phyloP scores from a whole-genome alignment of 768 basidiomycete species.

The Kwoniella heveanensis region DNA sequence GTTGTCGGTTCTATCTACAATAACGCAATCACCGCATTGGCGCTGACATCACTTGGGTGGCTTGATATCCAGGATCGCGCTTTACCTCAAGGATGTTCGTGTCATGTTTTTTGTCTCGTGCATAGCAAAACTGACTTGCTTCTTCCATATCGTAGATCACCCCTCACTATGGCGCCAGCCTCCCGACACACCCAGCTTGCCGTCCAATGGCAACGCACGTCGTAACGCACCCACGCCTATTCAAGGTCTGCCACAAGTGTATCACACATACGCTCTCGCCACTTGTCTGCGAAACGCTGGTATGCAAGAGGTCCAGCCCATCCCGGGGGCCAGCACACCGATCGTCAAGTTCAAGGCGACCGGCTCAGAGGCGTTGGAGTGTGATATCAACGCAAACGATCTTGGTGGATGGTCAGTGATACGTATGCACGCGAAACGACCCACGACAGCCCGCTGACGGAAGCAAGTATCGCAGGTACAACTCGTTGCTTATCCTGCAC shows the following conservation, averaged over 20 bases:
- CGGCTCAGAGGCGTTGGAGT: constrained; percentile 14
- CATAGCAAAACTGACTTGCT: neutral
- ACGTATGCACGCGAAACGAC: neutral
- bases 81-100: constrained; percentile 48
- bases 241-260: constrained; percentile 25
- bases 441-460: constrained; percentile 8
- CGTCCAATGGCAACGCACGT: constrained; percentile 3
- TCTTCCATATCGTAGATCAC: constrained; percentile 15
- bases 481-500: constrained; percentile 47
- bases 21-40: too few relatives aligned
- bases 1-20: too few relatives aligned
- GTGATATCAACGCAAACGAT: constrained; percentile 55
- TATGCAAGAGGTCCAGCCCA: constrained; percentile 32
- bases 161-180: constrained; percentile 31
- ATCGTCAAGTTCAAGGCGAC: constrained; percentile 51
- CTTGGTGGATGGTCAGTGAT: constrained; percentile 48
- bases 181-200: constrained; percentile 1
- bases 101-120: neutral
- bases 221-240: constrained; percentile 12
- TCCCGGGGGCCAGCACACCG: constrained; percentile 44
- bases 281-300: constrained; percentile 19
- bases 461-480: constrained; percentile 38
- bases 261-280: constrained; percentile 28
- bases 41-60: too few relatives aligned
- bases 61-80: constrained; percentile 30